Conservation (phyloP, 2,329 filamentous ascomycete species). For the Exophiala sp. region DNA sequence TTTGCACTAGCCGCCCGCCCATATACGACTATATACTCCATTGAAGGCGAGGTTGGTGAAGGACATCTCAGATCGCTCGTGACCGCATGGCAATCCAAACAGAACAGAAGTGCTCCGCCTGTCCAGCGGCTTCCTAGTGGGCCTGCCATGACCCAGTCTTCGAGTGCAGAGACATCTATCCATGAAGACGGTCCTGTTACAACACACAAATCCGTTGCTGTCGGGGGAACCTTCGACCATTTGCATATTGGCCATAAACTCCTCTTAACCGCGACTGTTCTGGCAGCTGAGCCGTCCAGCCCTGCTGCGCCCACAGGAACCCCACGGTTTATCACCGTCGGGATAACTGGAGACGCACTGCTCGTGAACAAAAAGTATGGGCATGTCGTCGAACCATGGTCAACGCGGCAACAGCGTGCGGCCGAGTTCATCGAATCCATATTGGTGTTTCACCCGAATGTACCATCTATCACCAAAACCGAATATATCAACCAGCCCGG, state of each 20-base stretch:
- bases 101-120: conserved; percentile 12
- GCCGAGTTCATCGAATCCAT: conserved; percentile 63
- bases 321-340: conserved; percentile 57
- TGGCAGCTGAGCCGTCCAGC: conserved; percentile 55
- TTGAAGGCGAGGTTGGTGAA: conserved; percentile 40
- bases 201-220: conserved; percentile 59
- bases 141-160: conserved; percentile 8
- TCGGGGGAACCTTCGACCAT: conserved; percentile 95
- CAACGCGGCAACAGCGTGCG: conserved; percentile 61
- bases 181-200: conserved; percentile 13
- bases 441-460: conserved; percentile 52
- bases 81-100: conserved; percentile 17
- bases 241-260: conserved; percentile 93
- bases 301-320: conserved; percentile 38
- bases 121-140: conserved; percentile 19
- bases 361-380: conserved; percentile 84
- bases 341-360: conserved; percentile 81
- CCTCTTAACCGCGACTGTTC: conserved; percentile 78
- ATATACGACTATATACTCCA: conserved; percentile 20
- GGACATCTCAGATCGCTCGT: conserved; percentile 37
- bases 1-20: conserved; percentile 38
- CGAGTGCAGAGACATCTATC: not conserved
- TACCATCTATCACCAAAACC: conserved; percentile 31
- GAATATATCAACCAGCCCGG: conserved; percentile 35
- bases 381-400: conserved; percentile 75